Conservation (phyloP, 1,139 yeast species). For the Pichia sp. region DNA sequence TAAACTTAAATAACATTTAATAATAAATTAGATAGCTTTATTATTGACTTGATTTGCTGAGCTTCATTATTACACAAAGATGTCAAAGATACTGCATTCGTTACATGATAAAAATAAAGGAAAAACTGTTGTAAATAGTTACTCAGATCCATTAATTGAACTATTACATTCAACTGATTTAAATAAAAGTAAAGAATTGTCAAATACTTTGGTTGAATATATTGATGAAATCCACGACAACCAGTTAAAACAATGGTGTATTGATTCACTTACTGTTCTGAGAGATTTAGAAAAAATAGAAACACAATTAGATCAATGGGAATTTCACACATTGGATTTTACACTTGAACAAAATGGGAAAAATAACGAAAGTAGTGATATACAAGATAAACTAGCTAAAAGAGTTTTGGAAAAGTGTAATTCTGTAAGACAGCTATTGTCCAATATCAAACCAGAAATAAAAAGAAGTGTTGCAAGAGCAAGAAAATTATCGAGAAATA, state of each 20-base stretch:
- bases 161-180: slow-evolving; percentile 46
- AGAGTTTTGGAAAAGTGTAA: slow-evolving; percentile 42
- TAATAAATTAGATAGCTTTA: neutral
- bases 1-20: neutral
- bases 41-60: neutral
- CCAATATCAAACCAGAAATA: slow-evolving; percentile 4
- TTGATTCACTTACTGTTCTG: slow-evolving; percentile 40
- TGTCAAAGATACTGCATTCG: neutral
- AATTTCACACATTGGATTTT: slow-evolving; percentile 48
- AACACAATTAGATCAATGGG: slow-evolving; percentile 47
- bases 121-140: slow-evolving; percentile 15
- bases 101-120: neutral
- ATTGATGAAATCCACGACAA: slow-evolving; percentile 44
- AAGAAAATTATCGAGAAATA: slow-evolving; percentile 29
- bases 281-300: slow-evolving; percentile 47
- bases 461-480: slow-evolving; percentile 34
- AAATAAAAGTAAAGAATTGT: slow-evolving; percentile 39
- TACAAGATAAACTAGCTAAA: slow-evolving; percentile 43
- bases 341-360: slow-evolving; percentile 16
- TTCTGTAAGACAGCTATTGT: slow-evolving; percentile 1
- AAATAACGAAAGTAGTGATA: slow-evolving; percentile 30
- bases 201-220: slow-evolving; percentile 36
- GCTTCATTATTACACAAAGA: neutral
- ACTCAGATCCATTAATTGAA: slow-evolving; percentile 43
- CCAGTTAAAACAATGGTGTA: slow-evolving; percentile 46